phyloP scores from a whole-genome alignment of 345 rosid species.

The Euphorbia peplus region DNA sequence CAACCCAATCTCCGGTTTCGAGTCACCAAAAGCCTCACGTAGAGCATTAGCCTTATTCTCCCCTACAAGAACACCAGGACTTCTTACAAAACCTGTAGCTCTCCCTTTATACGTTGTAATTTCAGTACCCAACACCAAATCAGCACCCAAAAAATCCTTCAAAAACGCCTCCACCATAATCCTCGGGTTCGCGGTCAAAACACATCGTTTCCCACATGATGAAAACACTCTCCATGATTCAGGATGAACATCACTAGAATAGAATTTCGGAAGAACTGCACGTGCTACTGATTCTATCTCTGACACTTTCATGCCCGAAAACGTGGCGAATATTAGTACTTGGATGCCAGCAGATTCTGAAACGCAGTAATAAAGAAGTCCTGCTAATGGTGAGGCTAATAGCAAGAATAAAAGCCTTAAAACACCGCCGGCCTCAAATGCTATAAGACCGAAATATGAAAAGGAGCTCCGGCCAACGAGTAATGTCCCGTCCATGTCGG shows the following conservation, averaged over 20 bases:
- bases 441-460: slow-evolving; percentile 56
- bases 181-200: slow-evolving; percentile 68
- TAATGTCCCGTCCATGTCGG: slow-evolving; percentile 77
- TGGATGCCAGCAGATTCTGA: slow-evolving; percentile 57
- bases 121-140: slow-evolving; percentile 66
- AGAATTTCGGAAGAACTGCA: slow-evolving; percentile 70
- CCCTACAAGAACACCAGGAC: slow-evolving; percentile 48
- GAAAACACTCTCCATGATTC: slow-evolving; percentile 66
- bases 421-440: slow-evolving; percentile 70
- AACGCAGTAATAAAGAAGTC: slow-evolving; percentile 49
- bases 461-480: slow-evolving; percentile 37
- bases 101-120: slow-evolving; percentile 47
- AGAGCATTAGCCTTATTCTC: slow-evolving; percentile 46
- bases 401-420: slow-evolving; percentile 64
- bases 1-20: slow-evolving; percentile 50
- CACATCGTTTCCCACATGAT: slow-evolving; percentile 48
- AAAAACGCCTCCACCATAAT: slow-evolving; percentile 71
- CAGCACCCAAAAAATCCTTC: slow-evolving; percentile 59
- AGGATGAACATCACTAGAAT: slow-evolving; percentile 57
- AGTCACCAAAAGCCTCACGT: slow-evolving; percentile 36
- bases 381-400: slow-evolving; percentile 53
- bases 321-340: slow-evolving; percentile 50
- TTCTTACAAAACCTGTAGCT: slow-evolving; percentile 64
- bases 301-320: slow-evolving; percentile 47
- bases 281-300: slow-evolving; percentile 67